Conservation (phyloP, 1,139 yeast species). For the Pneumocystis jirovecii region DNA sequence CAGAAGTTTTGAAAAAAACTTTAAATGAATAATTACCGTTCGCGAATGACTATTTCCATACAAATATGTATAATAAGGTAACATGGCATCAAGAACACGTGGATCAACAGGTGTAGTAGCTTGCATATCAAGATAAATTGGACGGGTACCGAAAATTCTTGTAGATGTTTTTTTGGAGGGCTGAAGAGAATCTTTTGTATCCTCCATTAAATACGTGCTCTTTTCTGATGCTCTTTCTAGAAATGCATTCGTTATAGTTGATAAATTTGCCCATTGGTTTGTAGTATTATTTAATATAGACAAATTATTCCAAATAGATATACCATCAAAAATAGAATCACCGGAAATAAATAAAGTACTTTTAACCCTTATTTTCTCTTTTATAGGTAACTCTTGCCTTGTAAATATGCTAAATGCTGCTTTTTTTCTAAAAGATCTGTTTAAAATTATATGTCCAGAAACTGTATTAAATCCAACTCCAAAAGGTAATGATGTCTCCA, state of each 20-base stretch:
- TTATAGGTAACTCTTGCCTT: not conserved
- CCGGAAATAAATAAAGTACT: not conserved
- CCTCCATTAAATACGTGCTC: not conserved
- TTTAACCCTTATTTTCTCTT: not conserved
- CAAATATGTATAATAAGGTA: conserved; percentile 78
- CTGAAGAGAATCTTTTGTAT: not conserved
- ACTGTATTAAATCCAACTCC: not conserved
- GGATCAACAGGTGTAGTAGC: conserved; percentile 99
- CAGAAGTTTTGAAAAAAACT: no score
- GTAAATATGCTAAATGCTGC: not conserved
- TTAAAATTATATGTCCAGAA: not conserved
- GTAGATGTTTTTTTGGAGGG: not conserved
- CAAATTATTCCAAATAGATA: not conserved
- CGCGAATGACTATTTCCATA: conserved; percentile 97
- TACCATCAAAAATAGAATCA: not conserved
- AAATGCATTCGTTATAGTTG: not conserved
- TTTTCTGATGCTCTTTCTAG: not conserved
- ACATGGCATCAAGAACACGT: conserved; percentile 85
- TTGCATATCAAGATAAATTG: conserved; percentile 87
- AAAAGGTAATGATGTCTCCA: not conserved
- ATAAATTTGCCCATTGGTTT: not conserved
- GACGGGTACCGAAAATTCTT: conserved; percentile 35
- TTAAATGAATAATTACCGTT: conserved; percentile 28
- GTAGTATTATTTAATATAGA: not conserved
- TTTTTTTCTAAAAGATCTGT: not conserved